These are phyloP conservation scores for Blepharisma stoltei DNA, from an alignment of 73 alveolate species.

Conservation along the genomic window DNA sequence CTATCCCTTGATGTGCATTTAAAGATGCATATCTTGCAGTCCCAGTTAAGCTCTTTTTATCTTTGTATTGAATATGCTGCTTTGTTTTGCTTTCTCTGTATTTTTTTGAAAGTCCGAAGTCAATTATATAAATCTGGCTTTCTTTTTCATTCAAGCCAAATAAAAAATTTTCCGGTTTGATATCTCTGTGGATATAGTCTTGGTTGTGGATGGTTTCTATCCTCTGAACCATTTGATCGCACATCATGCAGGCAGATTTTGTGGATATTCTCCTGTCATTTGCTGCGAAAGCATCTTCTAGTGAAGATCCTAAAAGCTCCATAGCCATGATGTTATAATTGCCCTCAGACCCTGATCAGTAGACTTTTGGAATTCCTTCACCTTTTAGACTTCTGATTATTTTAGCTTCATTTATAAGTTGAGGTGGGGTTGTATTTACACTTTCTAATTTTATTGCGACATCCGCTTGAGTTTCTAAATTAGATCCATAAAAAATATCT, in stretches of 20 bases:
- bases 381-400: constrained; percentile 61
- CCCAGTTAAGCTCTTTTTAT: constrained; percentile 71
- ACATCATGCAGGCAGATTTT: constrained; percentile 81
- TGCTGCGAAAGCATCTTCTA: constrained; percentile 75
- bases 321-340: constrained; percentile 84
- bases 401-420: constrained; percentile 68
- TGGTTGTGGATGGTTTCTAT: constrained; percentile 72
- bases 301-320: constrained; percentile 85
- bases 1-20: constrained; percentile 73
- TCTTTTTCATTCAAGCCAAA: constrained; percentile 55
- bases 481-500: constrained; percentile 69
- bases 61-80: constrained; percentile 49
- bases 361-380: constrained; percentile 79
- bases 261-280: constrained; percentile 72
- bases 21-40: constrained; percentile 73
- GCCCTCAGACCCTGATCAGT: constrained; percentile 79
- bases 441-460: constrained; percentile 78
- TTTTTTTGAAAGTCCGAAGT: constrained; percentile 77
- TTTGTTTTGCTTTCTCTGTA: constrained; percentile 52
- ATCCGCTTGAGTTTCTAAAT: constrained; percentile 55
- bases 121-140: constrained; percentile 56
- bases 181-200: constrained; percentile 79
- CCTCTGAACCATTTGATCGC: constrained; percentile 71
- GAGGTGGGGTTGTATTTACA: constrained; percentile 49
- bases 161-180: constrained; percentile 81